phyloP scores from a whole-genome alignment of 2,329 filamentous ascomycete genomes.

The Cryphonectria japonica region DNA sequence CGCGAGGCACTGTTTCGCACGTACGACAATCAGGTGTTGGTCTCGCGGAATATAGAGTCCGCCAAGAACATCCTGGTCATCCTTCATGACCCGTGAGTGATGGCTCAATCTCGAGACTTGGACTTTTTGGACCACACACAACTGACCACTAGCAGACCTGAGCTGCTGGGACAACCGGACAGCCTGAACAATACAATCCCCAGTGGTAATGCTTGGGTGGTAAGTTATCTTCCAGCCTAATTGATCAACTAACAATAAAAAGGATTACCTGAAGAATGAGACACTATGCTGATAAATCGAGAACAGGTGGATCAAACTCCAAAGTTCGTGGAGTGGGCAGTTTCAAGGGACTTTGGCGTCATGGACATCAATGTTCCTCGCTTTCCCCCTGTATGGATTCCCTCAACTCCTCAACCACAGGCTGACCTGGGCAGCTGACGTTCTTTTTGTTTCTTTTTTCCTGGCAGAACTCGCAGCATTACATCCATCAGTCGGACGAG shows the following conservation, averaged over 20 bases:
- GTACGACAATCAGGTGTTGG: conserved; percentile 85
- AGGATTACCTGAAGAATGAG: too few relatives aligned
- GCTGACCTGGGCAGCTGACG: conserved; percentile 40
- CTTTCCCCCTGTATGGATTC: conserved; percentile 44
- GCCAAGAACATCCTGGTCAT: conserved; percentile 77
- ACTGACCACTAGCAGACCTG: conserved; percentile 56
- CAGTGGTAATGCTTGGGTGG: conserved; percentile 85
- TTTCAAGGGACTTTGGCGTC: conserved; percentile 75
- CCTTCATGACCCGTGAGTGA: conserved; percentile 78
- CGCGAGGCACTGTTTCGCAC: conserved; percentile 72
- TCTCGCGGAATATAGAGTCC: conserved; percentile 71
- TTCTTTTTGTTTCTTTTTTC: neutral
- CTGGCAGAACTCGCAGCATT: conserved; percentile 51
- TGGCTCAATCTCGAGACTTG: too few relatives aligned
- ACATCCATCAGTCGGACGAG: conserved; percentile 50
- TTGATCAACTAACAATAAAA: neutral
- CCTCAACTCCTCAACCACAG: conserved; percentile 53
- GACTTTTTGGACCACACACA: neutral
- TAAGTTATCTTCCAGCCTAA: conserved; percentile 51
- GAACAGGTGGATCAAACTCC: conserved; percentile 76
- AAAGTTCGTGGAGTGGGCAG: conserved; percentile 83
- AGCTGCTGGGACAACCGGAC: conserved; percentile 69
- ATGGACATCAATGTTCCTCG: conserved; percentile 92
- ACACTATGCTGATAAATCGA: conserved; percentile 5
- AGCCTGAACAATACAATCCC: conserved; percentile 74